Percentiles rank a stretch among this genome's conserved stretches.
Conservation (phyloP, 768 basidiomycete genomes). For the Termitomyces eurrhizus region DNA sequence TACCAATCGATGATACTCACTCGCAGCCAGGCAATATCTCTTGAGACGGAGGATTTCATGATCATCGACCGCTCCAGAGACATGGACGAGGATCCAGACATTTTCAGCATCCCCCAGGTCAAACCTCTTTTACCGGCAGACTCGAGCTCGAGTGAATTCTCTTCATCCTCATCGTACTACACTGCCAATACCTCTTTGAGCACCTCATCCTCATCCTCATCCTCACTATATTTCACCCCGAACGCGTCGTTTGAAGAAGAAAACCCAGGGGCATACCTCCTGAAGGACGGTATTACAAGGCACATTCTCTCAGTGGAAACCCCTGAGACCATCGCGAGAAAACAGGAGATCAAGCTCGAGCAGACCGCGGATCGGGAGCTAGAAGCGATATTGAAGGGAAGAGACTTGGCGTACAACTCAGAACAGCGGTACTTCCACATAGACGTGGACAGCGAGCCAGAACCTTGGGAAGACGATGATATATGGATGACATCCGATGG, state of each 20-base stretch:
- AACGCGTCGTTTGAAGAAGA: neutral
- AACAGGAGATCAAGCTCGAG: neutral
- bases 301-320: neutral
- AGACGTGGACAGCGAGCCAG: neutral
- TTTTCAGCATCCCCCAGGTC: neutral
- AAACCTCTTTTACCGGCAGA: neutral
- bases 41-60: neutral
- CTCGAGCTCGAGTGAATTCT: neutral
- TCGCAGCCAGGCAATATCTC: neutral
- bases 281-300: neutral
- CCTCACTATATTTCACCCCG: conserved; percentile 1
- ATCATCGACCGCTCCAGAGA: neutral
- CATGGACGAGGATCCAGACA: neutral
- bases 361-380: conserved; percentile 4
- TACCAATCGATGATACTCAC: neutral
- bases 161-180: neutral
- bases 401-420: neutral
- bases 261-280: neutral
- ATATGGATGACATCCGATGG: neutral
- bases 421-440: neutral
- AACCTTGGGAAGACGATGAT: neutral
- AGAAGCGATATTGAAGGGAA: neutral
- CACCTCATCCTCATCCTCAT: neutral
- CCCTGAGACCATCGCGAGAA: neutral
- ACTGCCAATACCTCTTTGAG: neutral